phyloP scores from a whole-genome alignment of 352 stramenopile genomes.

The Phytophthora ramorum region DNA sequence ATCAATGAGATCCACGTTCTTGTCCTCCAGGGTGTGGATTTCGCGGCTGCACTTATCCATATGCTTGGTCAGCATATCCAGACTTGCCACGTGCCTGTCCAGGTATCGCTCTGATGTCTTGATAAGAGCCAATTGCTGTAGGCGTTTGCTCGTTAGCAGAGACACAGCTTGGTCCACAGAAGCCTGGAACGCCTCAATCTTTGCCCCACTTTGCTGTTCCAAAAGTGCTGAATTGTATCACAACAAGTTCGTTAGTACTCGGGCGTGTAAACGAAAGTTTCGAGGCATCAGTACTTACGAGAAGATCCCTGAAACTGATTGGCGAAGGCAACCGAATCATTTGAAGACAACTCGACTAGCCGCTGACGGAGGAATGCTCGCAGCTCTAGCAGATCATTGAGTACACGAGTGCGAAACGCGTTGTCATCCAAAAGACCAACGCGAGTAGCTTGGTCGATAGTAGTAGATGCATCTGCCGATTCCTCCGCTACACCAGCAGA shows the following conservation, averaged over 20 bases:
- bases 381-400: constrained; percentile 84
- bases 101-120: constrained; percentile 80
- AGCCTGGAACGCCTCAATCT: constrained; percentile 49
- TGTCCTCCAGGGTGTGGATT: constrained; percentile 73
- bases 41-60: constrained; percentile 76
- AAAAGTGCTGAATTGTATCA: constrained; percentile 45
- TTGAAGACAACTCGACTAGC: constrained; percentile 49
- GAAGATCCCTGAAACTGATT: constrained; percentile 79
- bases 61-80: constrained; percentile 79
- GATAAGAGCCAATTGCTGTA: constrained; percentile 81
- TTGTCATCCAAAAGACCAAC: constrained; percentile 60
- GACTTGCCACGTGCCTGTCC: constrained; percentile 67
- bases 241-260: constrained; percentile 20
- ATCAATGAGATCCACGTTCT: constrained; percentile 75
- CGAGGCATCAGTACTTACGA: constrained; percentile 36
- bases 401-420: constrained; percentile 63
- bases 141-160: constrained; percentile 64
- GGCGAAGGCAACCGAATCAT: constrained; percentile 66
- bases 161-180: constrained; percentile 52
- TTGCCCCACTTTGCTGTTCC: constrained; percentile 69
- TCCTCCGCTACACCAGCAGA: constrained; percentile 13
- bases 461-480: constrained; percentile 9
- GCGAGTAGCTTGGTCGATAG: constrained; percentile 36
- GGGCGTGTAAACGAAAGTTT: background rate
- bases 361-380: constrained; percentile 70